phyloP scores from a whole-genome alignment of 225 moss, liverwort and hornwort species.

The Antitrichia curtipendula region DNA sequence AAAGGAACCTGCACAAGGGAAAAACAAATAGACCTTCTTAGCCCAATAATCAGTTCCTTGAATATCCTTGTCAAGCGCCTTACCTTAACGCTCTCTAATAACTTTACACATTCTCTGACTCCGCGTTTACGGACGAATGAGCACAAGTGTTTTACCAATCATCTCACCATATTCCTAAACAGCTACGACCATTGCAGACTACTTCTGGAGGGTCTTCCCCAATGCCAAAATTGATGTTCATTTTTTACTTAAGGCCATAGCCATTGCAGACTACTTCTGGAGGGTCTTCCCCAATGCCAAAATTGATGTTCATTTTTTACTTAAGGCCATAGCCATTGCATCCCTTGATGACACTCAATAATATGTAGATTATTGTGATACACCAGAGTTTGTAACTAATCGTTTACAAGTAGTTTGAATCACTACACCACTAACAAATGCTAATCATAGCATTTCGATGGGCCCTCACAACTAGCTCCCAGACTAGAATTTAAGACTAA shows the following conservation, averaged over 20 bases:
- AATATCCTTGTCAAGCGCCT: neutral
- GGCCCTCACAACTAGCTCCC: neutral
- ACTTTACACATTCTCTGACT: neutral
- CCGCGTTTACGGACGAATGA: neutral
- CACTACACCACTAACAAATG: neutral
- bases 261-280: constrained; percentile 36
- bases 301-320: neutral
- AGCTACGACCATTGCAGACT: constrained; percentile 63
- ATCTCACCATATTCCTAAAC: constrained; percentile 5
- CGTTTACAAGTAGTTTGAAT: neutral
- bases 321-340: neutral
- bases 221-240: neutral
- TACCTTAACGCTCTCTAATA: neutral
- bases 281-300: neutral
- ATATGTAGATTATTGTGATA: neutral
- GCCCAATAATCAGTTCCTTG: neutral
- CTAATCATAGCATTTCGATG: neutral
- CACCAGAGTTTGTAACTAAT: neutral
- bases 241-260: neutral
- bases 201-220: neutral
- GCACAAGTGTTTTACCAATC: neutral
- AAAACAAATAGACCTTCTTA: neutral
- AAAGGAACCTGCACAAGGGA: constrained; percentile 37
- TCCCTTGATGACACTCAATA: neutral
- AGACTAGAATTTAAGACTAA: neutral